A percentile compares a stretch with the other conserved stretches of the same genome.
These are phyloP conservation scores for Esteya vermicola DNA, from an alignment of 2,329 filamentous ascomycete species.

Conservation along the genomic window DNA sequence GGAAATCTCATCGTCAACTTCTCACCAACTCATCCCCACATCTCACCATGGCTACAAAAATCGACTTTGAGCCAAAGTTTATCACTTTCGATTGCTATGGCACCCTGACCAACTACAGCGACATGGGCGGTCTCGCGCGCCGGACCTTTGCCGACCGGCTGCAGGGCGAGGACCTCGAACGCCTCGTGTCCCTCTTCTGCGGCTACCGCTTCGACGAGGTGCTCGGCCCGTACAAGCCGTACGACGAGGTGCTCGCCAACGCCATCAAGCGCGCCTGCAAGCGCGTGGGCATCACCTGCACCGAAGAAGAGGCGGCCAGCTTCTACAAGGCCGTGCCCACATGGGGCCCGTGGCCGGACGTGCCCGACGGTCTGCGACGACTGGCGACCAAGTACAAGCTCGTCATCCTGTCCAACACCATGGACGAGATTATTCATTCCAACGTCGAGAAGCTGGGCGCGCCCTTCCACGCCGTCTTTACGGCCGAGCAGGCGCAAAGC, in stretches of 20 bases:
- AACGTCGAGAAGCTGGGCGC: constrained; percentile 1
- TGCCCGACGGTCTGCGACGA: not conserved
- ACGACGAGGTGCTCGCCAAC: not conserved
- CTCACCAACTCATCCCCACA: too few relatives aligned
- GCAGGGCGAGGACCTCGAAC: not conserved
- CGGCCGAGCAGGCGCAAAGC: constrained; percentile 1
- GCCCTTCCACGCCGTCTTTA: not conserved
- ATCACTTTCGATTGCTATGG: constrained; percentile 3
- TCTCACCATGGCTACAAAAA: not conserved
- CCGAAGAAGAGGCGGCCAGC: not conserved
- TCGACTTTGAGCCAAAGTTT: constrained; percentile 1
- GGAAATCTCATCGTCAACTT: too few relatives aligned
- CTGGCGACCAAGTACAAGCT: constrained; percentile 1
- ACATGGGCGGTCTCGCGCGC: not conserved
- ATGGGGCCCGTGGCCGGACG: constrained; percentile 1
- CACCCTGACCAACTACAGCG: constrained; percentile 1
- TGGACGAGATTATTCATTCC: not conserved
- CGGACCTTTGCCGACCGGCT: not conserved
- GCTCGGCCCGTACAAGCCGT: constrained; percentile 1
- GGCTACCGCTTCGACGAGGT: constrained; percentile 1
- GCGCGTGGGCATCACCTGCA: not conserved
- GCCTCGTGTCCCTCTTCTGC: not conserved
- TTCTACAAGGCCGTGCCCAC: not conserved
- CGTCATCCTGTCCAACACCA: constrained; percentile 2
- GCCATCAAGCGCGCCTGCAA: not conserved